Base-by-base conservation (phyloP, 768 basidiomycete genomes). In the Artomyces pyxidatus region DNA sequence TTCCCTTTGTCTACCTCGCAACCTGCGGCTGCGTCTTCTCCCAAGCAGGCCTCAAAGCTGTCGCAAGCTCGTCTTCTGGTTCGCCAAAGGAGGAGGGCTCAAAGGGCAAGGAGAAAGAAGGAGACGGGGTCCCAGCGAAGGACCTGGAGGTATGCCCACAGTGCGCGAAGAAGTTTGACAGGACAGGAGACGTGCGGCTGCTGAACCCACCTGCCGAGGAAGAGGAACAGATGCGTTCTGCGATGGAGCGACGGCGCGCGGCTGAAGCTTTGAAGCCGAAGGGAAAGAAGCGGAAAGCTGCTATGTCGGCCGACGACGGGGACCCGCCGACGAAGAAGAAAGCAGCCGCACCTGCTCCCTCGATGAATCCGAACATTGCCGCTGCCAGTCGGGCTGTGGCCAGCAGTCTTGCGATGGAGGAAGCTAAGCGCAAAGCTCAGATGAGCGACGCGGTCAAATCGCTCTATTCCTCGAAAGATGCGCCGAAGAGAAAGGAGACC, bases 21-120 rank as follows among this genome's bases (percentile, higher is more conserved):
- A 68, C 83, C 0, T 98, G 95, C 59, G 93, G 93, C 14, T 94
- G 91, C 63, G 90, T 92, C 27, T 90, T 97, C 68, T 85, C 90
- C 4, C 85, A 87, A 51, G 83, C 83, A 0, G 89, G 86, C 2
- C 72, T 97, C 37, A 83, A 81, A 49, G 82, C 84, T 3, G 74
- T 91, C 42, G 57, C 79, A 27, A 59, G 72, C 3, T 55, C 67
- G 3, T 60, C 65, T 28, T 65, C 62, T 26, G 23, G 42, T 8
- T 53, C 65, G 41, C 59, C 64, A 1, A 57, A 68, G 14, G 53
- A 62, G 28, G 58, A 56, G 51, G 54, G 48, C 42, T 56, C 26
- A 51, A 50, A 50, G n/a, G 53, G 47, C 48, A 59, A 64, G 49
- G 70, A 68, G 47, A 59, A 59, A 40, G 63, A 59, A 41, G 59